A percentile compares a stretch with the other conserved stretches of the same genome.
phyloP scores from a whole-genome alignment of 345 rosid genomes.

The Gossypium ekmanianum region DNA sequence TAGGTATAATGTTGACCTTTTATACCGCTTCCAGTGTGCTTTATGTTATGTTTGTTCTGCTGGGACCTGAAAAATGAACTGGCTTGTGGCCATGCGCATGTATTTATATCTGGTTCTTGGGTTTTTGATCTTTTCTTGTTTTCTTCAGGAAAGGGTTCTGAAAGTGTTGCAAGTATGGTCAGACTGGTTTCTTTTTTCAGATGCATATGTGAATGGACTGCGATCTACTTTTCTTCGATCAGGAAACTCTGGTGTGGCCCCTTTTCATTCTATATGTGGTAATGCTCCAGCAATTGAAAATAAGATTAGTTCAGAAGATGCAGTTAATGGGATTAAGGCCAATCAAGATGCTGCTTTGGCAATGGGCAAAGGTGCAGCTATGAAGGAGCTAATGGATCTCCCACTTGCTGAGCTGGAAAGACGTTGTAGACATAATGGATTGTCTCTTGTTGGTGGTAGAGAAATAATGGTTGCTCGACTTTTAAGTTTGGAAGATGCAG shows the following conservation, averaged over 20 bases:
- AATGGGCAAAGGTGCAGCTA: slow-evolving; percentile 93
- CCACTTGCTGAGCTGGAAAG: slow-evolving; percentile 90
- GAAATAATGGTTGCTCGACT: slow-evolving; percentile 92
- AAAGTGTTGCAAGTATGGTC: slow-evolving; percentile 99
- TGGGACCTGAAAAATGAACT: slow-evolving; percentile 7
- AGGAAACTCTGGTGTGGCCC: slow-evolving; percentile 77
- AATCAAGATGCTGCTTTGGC: slow-evolving; percentile 92
- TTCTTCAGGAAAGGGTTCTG: slow-evolving; percentile 82
- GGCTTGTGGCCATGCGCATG: slow-evolving; percentile 23
- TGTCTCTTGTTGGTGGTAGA: slow-evolving; percentile 97
- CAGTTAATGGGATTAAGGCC: slow-evolving; percentile 40
- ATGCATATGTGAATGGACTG: slow-evolving; percentile 92
- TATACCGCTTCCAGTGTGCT: background rate
- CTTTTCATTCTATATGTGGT: slow-evolving; percentile 81
- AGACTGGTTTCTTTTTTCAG: slow-evolving; percentile 99
- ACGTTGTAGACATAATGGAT: slow-evolving; percentile 95
- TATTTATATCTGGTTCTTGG: background rate
- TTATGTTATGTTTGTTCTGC: slow-evolving; percentile 2
- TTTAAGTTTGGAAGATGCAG: slow-evolving; percentile 92
- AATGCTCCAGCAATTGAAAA: slow-evolving; percentile 87
- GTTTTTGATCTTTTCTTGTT: background rate
- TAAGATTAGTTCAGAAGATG: slow-evolving; percentile 43
- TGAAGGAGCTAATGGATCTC: slow-evolving; percentile 78
- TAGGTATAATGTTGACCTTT: slow-evolving; percentile 22
- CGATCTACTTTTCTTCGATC: slow-evolving; percentile 93